phyloP scores from a whole-genome alignment of 2,329 filamentous ascomycete genomes.

The Sarocladiaceae sp. region DNA sequence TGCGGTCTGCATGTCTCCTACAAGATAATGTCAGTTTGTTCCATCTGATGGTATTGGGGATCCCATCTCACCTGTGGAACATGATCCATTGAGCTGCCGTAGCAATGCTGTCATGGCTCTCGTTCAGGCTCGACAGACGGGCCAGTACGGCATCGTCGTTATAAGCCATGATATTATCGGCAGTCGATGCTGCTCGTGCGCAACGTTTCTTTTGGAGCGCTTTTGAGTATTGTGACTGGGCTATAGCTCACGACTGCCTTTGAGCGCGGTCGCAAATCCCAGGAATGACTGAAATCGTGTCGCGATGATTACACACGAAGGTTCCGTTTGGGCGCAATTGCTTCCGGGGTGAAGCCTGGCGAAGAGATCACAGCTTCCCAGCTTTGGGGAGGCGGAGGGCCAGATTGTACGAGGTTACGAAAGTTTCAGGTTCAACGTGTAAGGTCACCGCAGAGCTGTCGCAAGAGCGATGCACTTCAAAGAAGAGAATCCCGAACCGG shows the following conservation, averaged over 20 bases:
- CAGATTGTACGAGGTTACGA: no score
- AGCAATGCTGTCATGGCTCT: conserved; percentile 95
- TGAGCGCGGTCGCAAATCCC: no score
- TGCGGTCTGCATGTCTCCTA: conserved; percentile 87
- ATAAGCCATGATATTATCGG: conserved; percentile 65
- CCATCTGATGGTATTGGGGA: not conserved
- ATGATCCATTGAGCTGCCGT: conserved; percentile 99
- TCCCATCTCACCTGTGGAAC: conserved; percentile 75
- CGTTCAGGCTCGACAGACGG: conserved; percentile 91
- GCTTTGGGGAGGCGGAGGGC: no score
- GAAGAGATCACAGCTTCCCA: not conserved
- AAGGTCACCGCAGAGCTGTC: not conserved
- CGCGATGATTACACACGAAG: no score
- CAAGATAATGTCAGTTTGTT: conserved; percentile 9
- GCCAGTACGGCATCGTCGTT: conserved; percentile 92
- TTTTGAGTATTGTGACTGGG: no score
- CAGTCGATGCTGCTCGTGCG: no score
- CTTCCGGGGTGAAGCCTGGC: no score
- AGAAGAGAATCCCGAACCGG: not conserved
- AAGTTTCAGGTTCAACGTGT: not conserved
- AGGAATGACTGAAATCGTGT: not conserved
- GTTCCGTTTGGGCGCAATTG: no score
- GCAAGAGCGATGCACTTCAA: not conserved
- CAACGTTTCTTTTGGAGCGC: no score
- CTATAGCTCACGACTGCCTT: no score